Evolutionary conservation across 225 moss, liverwort and hornwort species (phyloP).

Genomic region (Straminergon stramineum): DNA sequence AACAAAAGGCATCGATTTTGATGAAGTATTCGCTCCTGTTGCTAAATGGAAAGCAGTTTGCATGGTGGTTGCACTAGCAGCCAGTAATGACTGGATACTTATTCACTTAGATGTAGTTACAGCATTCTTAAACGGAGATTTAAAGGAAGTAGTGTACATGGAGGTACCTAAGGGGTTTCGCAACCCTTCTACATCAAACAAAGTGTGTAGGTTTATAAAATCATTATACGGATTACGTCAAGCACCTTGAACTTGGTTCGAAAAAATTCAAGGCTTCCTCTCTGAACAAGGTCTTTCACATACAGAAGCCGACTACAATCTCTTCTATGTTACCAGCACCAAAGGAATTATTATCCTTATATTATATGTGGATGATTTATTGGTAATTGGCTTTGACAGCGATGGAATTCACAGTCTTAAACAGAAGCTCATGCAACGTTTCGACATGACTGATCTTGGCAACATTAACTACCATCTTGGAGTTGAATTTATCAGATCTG

Average conservation of each 20-base stretch:
- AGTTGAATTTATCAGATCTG: accelerated
- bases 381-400: accelerated
- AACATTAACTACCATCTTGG: accelerated
- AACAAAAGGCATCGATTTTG: no score
- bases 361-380: accelerated
- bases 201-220: accelerated
- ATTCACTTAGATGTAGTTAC: accelerated
- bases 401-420: accelerated
- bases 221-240: accelerated
- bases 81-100: accelerated
- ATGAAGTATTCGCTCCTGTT: background rate
- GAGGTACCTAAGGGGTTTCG: accelerated
- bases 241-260: accelerated
- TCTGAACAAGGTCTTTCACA: accelerated
- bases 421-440: accelerated
- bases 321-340: accelerated
- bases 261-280: accelerated
- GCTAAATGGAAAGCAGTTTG: background rate
- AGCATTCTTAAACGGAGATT: accelerated
- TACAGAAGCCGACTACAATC: accelerated
- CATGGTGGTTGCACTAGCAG: accelerated
- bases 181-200: accelerated
- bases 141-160: background rate
- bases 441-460: accelerated
- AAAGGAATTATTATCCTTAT: accelerated